Evolutionary conservation across 768 basidiomycete species (phyloP).

Genomic region (Grammothele lineata): DNA sequence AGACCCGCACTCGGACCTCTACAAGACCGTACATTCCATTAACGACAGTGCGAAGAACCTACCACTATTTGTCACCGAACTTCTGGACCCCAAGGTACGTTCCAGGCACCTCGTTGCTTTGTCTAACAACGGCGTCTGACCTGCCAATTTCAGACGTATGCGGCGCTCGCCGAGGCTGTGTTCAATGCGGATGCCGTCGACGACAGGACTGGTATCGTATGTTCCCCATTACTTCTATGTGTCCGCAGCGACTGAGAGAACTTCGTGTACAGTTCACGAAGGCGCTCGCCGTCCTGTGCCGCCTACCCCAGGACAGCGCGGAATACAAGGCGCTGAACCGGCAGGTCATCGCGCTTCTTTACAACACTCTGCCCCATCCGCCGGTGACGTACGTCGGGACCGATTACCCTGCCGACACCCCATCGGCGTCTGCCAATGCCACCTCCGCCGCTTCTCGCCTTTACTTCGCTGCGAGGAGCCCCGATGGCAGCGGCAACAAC

Average conservation of each 20-base stretch:
- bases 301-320: constrained; percentile 46
- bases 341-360: constrained; percentile 48
- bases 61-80: constrained; percentile 14
- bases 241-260: not conserved
- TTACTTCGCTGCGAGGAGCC: constrained; percentile 33
- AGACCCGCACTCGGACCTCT: constrained; percentile 32
- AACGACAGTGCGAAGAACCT: constrained; percentile 9
- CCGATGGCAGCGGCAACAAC: constrained; percentile 51
- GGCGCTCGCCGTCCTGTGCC: constrained; percentile 57
- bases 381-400: constrained; percentile 64
- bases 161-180: constrained; percentile 47
- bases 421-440: not conserved
- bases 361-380: constrained; percentile 80
- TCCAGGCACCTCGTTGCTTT: not conserved
- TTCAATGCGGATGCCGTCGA: constrained; percentile 59
- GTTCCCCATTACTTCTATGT: constrained; percentile 23
- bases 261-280: constrained; percentile 59
- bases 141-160: constrained; percentile 29
- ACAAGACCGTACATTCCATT: constrained; percentile 25
- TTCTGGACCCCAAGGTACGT: constrained; percentile 8
- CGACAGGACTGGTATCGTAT: constrained; percentile 72
- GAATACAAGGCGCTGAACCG: constrained; percentile 35
- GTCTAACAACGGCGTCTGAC: not conserved
- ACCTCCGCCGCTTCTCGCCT: constrained; percentile 18
- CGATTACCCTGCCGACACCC: constrained; percentile 36